A percentile compares a stretch with the other conserved stretches of the same genome.
Evolutionary conservation across 2,329 filamentous ascomycete genomes (phyloP).

Genomic region (Talaromyces sp.): DNA sequence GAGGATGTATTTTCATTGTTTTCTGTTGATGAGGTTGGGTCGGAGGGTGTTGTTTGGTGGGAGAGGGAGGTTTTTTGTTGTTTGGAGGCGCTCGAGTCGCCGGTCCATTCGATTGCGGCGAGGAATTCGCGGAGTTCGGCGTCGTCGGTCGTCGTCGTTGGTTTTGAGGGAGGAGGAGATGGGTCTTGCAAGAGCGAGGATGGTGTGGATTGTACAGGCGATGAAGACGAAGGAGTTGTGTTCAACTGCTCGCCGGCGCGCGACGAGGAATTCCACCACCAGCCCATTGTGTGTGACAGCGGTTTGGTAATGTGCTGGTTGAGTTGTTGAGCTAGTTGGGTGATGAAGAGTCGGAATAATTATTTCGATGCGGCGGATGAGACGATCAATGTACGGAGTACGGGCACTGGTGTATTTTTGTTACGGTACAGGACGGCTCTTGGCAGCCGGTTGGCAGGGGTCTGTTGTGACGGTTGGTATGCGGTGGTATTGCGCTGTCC

Average conservation of each 20-base stretch:
- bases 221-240: not conserved
- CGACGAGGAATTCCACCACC: slow-evolving; percentile 38
- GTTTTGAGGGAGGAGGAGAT: not conserved
- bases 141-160: slow-evolving; percentile 38
- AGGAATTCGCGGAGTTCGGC: slow-evolving; percentile 52
- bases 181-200: slow-evolving; percentile 13
- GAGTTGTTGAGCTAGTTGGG: not conserved
- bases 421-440: not conserved
- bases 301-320: not conserved
- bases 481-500: not conserved
- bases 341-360: not conserved
- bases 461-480: not conserved
- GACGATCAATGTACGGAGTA: not conserved
- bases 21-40: slow-evolving; percentile 5
- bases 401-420: not conserved
- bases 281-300: slow-evolving; percentile 34
- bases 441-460: not conserved
- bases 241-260: slow-evolving; percentile 12
- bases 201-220: slow-evolving; percentile 14
- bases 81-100: slow-evolving; percentile 5
- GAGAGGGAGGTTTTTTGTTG: not conserved
- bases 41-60: not conserved
- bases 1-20: slow-evolving; percentile 12
- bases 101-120: slow-evolving; percentile 40
- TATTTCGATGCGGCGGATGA: not conserved